Evolutionary conservation across 768 basidiomycete species (phyloP), one percentile per base, ranked within the genome.

Genomic region (Crepidotus variabilis): DNA sequence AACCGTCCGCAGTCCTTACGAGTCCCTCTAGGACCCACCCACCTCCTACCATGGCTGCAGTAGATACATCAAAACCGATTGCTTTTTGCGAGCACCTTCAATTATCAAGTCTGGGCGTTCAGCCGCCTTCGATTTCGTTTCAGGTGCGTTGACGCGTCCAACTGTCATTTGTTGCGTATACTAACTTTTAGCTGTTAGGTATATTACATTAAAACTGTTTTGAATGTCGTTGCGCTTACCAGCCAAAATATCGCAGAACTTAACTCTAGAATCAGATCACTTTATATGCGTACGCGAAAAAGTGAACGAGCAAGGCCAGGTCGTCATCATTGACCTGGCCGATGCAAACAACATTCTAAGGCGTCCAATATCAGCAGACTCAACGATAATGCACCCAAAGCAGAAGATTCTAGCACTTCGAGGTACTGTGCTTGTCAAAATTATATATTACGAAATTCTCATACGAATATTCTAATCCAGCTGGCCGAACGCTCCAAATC

Each of bases 261-360:
- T 98, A 63, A 98, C 97, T 5, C 80, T 99, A 62, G 94, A 98
- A 76, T 96, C 93, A 61, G 97, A 99, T 79, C 91, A 92, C 71
- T 99, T 92, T 75, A 97, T 99, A 65, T 98, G 97, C 71, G 86
- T 98, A 59, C 90, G 96, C 55, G 96, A 98, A 78, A 94, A 94
- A 72, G 83, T 93, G 67, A 87, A 90, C 66, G 94, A 95, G 61
- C 88, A 92, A 68, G 94, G 96, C 74, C 95, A 98, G 75, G 97
- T 99, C 61, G 96, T 98, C 70, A 98, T 99, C 69, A 90, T 99
- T 69, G 96, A 98, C 86, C 87, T 99, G 61, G 79, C 89, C 59
- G 93, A 98, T 72, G 93, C 95, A 65, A 98, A 98, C 78, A 92
- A 96, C 88, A 91, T 98, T 65, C 83, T 95, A 55, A 88, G 94